phyloP scores from a whole-genome alignment of 2,329 filamentous ascomycete genomes.

The Fonsecaea monophora region DNA sequence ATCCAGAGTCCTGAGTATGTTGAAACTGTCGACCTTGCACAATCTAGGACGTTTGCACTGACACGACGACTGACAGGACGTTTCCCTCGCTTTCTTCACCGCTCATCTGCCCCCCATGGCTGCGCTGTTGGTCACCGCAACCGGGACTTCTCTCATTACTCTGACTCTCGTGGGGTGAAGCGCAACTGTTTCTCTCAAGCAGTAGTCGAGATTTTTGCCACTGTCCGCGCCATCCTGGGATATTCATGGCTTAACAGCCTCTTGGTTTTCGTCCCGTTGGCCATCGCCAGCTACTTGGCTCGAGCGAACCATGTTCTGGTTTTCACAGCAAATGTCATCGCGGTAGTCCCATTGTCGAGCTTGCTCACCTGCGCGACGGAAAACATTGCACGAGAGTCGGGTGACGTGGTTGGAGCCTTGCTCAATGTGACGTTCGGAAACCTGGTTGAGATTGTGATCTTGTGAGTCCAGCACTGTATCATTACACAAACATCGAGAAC shows the following conservation, averaged over 20 bases:
- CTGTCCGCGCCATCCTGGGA: constrained; percentile 6
- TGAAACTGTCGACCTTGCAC: not conserved
- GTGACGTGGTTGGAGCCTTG: constrained; percentile 84
- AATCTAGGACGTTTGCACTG: not conserved
- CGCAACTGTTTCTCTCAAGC: constrained; percentile 6
- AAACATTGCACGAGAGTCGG: constrained; percentile 73
- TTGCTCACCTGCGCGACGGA: constrained; percentile 90
- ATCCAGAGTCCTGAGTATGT: constrained; percentile 5
- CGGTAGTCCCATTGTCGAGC: constrained; percentile 85
- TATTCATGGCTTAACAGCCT: constrained; percentile 65
- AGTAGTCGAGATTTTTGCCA: not conserved
- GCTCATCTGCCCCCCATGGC: not conserved
- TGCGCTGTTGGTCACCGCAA: not conserved
- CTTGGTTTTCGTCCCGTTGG: constrained; percentile 52
- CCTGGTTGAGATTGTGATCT: constrained; percentile 28
- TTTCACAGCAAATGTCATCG: constrained; percentile 90
- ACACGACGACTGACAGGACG: not conserved
- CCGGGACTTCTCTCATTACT: not conserved
- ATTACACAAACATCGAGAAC: not conserved
- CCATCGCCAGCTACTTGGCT: constrained; percentile 65
- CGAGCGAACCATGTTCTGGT: constrained; percentile 65
- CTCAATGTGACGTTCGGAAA: constrained; percentile 85
- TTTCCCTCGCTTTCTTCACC: constrained; percentile 9
- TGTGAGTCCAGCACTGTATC: constrained; percentile 13
- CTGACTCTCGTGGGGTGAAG: not conserved